Evolutionary conservation across 2,329 filamentous ascomycete genomes (phyloP).

Genomic region (Dothidotthia symphoricarpi): DNA sequence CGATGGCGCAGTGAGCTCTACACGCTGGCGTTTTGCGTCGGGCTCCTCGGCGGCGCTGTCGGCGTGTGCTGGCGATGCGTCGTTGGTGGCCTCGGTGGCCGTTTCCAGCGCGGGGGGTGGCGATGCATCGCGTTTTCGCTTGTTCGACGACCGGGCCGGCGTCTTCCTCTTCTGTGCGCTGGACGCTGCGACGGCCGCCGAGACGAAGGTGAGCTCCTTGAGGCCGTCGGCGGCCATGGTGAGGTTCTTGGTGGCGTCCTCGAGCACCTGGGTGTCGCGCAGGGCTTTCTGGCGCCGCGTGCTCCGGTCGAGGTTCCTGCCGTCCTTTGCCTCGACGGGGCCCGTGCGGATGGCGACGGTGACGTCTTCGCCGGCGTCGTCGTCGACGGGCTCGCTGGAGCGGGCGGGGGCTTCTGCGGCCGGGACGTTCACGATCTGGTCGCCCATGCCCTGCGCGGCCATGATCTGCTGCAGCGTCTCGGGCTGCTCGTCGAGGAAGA

Average conservation of each 20-base stretch:
- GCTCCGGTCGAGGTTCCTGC: conserved; percentile 71
- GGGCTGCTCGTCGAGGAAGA: conserved; percentile 59
- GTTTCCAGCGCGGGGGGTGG: conserved; percentile 17
- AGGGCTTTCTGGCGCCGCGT: conserved; percentile 54
- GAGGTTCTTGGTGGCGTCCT: conserved; percentile 36
- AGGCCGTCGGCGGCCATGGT: conserved; percentile 37
- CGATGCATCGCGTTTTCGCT: conserved; percentile 56
- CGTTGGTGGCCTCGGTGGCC: conserved; percentile 15
- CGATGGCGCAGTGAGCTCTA: conserved; percentile 19
- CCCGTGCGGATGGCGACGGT: conserved; percentile 73
- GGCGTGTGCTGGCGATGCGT: conserved; percentile 25
- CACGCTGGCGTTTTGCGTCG: conserved; percentile 32
- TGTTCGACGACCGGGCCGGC: conserved; percentile 40
- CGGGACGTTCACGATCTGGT: conserved; percentile 1
- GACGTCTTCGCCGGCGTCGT: conserved; percentile 55
- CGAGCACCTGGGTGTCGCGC: conserved; percentile 38
- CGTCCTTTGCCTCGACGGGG: conserved; percentile 75
- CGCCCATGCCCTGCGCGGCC: conserved; percentile 18
- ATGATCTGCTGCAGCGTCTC: conserved; percentile 26
- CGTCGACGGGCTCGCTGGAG: conserved; percentile 12
- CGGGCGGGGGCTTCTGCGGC: conserved; percentile 14
- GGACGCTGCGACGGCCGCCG: conserved; percentile 20
- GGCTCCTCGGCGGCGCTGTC: conserved; percentile 29
- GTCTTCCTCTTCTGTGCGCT: conserved; percentile 24
- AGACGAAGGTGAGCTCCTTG: conserved; percentile 34